These are phyloP conservation scores for Pestalotiopsis sp. DNA, from an alignment of 2,329 filamentous ascomycete genomes.

Conservation along the genomic window DNA sequence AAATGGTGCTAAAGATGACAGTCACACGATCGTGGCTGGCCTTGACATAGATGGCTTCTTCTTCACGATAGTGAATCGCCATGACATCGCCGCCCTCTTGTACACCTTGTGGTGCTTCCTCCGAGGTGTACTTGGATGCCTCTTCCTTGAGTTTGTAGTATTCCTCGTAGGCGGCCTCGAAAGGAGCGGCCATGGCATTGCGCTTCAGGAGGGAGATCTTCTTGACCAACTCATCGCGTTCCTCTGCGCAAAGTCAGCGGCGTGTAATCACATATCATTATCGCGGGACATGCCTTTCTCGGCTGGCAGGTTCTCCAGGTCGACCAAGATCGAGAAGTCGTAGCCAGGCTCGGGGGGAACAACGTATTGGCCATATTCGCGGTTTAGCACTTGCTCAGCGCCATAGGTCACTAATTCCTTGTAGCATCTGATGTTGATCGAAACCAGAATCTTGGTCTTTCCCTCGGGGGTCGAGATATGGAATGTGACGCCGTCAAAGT, in stretches of 20 bases:
- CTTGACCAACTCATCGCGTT: conserved; percentile 80
- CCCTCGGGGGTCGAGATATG: conserved; percentile 95
- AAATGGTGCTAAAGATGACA: conserved; percentile 98
- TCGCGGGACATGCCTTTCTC: conserved; percentile 63
- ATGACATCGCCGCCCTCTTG: conserved; percentile 89
- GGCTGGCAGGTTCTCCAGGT: conserved; percentile 82
- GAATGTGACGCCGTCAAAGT: conserved; percentile 98
- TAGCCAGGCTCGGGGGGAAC: conserved; percentile 85
- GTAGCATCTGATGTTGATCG: conserved; percentile 93
- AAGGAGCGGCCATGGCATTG: conserved; percentile 97
- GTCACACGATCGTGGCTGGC: conserved; percentile 96
- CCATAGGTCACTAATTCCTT: conserved; percentile 90
- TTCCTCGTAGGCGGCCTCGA: conserved; percentile 95
- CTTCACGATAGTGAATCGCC: conserved; percentile 96
- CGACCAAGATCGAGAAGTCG: conserved; percentile 91
- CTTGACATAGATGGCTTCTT: conserved; percentile 99
- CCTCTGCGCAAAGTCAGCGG: conserved; percentile 53
- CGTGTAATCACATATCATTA: background rate
- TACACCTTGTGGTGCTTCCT: conserved; percentile 89
- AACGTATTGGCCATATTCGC: conserved; percentile 93
- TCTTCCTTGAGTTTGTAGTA: conserved; percentile 84
- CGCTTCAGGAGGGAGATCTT: conserved; percentile 92
- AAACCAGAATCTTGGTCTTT: conserved; percentile 93
- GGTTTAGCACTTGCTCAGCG: conserved; percentile 84
- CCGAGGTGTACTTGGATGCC: conserved; percentile 87